Evolutionary conservation across 2,329 filamentous ascomycete species (phyloP).

Genomic region (Neodidymelliopsis sp.): DNA sequence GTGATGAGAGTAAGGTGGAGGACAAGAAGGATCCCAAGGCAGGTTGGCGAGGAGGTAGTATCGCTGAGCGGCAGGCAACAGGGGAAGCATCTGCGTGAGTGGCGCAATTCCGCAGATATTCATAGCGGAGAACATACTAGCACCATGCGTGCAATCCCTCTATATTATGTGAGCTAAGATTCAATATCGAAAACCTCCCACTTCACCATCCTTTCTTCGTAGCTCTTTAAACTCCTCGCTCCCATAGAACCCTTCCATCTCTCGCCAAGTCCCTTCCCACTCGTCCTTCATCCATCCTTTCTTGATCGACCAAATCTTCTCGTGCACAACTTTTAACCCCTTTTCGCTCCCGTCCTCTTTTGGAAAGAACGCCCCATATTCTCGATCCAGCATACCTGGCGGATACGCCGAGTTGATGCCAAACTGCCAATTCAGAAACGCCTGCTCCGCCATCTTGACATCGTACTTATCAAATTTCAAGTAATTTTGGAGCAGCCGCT

Average conservation of each 20-base stretch:
- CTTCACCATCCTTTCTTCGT: conserved; percentile 22
- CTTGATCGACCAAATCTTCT: conserved; percentile 42
- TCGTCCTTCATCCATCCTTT: conserved; percentile 33
- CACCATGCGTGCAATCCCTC: not conserved
- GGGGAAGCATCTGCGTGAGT: conserved; percentile 53
- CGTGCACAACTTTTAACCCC: conserved; percentile 44
- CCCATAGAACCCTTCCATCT: conserved; percentile 37
- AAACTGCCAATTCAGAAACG: conserved; percentile 47
- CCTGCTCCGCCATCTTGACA: conserved; percentile 43
- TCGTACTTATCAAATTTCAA: conserved; percentile 41
- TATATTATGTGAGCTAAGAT: not conserved
- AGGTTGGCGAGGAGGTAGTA: conserved; percentile 67
- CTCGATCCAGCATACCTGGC: conserved; percentile 28
- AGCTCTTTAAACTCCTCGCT: conserved; percentile 27
- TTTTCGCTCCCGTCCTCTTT: conserved; percentile 32
- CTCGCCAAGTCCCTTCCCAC: conserved; percentile 35
- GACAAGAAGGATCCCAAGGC: conserved; percentile 64
- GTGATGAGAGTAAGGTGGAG: conserved; percentile 61
- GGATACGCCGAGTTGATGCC: conserved; percentile 38
- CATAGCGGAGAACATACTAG: too few species aligned
- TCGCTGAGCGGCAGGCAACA: conserved; percentile 63
- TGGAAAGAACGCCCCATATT: conserved; percentile 41
- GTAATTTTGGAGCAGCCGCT: conserved; percentile 43
- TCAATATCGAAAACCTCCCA: not conserved
- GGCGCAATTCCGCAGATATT: not conserved